phyloP scores from a whole-genome alignment of 805 yeast species.

The Debaryomyces hansenii region DNA sequence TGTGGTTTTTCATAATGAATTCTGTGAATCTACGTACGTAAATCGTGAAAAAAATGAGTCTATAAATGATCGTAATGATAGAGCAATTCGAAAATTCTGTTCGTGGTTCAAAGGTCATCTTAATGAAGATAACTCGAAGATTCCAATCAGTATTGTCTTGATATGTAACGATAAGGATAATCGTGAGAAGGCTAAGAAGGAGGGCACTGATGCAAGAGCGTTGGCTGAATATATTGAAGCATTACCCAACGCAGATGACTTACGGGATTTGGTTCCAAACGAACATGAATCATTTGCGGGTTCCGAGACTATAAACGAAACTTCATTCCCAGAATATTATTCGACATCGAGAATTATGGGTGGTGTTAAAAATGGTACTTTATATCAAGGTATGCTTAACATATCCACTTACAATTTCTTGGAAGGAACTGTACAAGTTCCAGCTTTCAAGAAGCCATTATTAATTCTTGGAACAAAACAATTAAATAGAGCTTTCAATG shows the following conservation, averaged over 20 bases:
- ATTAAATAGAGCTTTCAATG: slow-evolving; percentile 87
- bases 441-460: slow-evolving; percentile 77
- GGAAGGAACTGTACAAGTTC: slow-evolving; percentile 77
- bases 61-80: slow-evolving; percentile 86
- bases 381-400: slow-evolving; percentile 81
- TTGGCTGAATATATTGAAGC: slow-evolving; percentile 69
- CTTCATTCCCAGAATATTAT: slow-evolving; percentile 74
- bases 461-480: slow-evolving; percentile 79
- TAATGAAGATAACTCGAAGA: slow-evolving; percentile 23
- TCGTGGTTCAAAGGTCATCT: slow-evolving; percentile 75
- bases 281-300: slow-evolving; percentile 40
- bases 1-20: slow-evolving; percentile 92
- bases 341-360: slow-evolving; percentile 82
- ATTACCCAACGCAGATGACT: slow-evolving; percentile 69
- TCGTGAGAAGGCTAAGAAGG: slow-evolving; percentile 52
- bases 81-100: slow-evolving; percentile 79
- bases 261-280: slow-evolving; percentile 76
- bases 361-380: slow-evolving; percentile 82
- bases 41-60: slow-evolving; percentile 64
- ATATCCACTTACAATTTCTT: slow-evolving; percentile 84
- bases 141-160: slow-evolving; percentile 49
- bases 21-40: slow-evolving; percentile 67
- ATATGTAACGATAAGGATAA: slow-evolving; percentile 80
- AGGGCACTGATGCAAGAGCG: slow-evolving; percentile 55
- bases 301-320: slow-evolving; percentile 41